Conservation (phyloP, 768 basidiomycete species). For the Boletus subparvulus region DNA sequence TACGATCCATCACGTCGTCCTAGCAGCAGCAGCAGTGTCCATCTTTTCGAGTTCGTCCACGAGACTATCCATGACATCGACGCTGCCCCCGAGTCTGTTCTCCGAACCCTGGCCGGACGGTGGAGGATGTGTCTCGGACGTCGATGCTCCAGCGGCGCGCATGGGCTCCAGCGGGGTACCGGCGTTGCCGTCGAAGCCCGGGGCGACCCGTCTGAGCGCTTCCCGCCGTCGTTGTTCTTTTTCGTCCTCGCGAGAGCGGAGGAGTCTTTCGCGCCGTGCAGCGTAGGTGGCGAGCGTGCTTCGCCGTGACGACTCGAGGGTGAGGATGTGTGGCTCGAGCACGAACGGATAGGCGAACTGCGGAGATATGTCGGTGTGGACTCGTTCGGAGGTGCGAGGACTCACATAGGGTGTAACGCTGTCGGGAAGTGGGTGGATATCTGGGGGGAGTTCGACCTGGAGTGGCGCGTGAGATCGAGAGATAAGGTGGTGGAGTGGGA, state of each 20-base stretch:
- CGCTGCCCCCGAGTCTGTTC: conserved; percentile 13
- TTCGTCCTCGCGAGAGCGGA: conserved; percentile 73
- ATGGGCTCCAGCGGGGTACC: conserved; percentile 47
- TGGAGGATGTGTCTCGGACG: conserved; percentile 11
- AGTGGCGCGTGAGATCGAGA: background rate
- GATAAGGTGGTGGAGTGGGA: background rate
- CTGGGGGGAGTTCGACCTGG: conserved; percentile 85
- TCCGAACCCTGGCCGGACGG: background rate
- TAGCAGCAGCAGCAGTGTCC: conserved; percentile 28
- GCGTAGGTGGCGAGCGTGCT: conserved; percentile 63
- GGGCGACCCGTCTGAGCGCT: conserved; percentile 73
- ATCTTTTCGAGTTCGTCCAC: conserved; percentile 79
- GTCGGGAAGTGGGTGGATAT: conserved; percentile 93
- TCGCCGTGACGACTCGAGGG: conserved; percentile 71
- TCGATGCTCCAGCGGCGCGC: conserved; percentile 6
- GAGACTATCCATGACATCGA: conserved; percentile 76
- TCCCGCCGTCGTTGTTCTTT: conserved; percentile 63
- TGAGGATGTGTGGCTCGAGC: conserved; percentile 81
- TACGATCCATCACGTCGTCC: background rate
- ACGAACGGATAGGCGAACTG: conserved; percentile 98
- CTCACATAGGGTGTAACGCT: conserved; percentile 86
- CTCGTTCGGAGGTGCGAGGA: background rate
- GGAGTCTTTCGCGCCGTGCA: conserved; percentile 66
- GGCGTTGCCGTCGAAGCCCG: conserved; percentile 70
- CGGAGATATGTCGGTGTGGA: background rate